Evolutionary conservation across 129 eudicot species (phyloP).

Genomic region (Oenanthe sinensis): DNA sequence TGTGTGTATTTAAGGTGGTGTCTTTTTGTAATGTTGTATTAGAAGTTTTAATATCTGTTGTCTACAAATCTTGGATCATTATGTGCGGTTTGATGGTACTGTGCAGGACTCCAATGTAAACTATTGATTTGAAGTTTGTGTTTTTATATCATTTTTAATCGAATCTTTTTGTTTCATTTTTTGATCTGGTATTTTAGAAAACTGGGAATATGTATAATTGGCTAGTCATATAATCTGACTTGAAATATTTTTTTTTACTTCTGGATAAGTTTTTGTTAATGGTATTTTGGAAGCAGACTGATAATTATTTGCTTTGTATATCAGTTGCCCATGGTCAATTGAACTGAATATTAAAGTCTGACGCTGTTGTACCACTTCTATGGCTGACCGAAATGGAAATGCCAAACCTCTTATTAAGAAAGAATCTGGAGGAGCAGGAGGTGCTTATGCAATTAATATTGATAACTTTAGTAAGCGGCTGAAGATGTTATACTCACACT

Average conservation of each 20-base stretch:
- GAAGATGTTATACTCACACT: slow-evolving; percentile 31
- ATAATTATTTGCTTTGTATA: slow-evolving; percentile 2
- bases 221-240: not conserved
- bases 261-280: not conserved
- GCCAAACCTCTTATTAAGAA: slow-evolving; percentile 19
- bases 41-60: not conserved
- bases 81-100: not conserved
- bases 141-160: not conserved
- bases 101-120: not conserved
- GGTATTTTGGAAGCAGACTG: not conserved
- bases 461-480: slow-evolving; percentile 43
- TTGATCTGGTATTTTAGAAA: not conserved
- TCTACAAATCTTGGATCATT: not conserved
- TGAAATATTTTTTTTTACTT: not conserved
- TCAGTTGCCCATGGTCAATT: not conserved
- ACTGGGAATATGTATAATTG: not conserved
- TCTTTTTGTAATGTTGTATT: not conserved
- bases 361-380: slow-evolving; percentile 11
- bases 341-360: not conserved
- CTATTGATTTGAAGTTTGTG: not conserved
- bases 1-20: not conserved
- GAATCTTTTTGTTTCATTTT: not conserved
- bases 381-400: slow-evolving; percentile 40
- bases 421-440: slow-evolving; percentile 27
- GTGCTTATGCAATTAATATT: slow-evolving; percentile 36